Base-by-base conservation (phyloP, 768 basidiomycete species). In the Boletus fagicola region DNA sequence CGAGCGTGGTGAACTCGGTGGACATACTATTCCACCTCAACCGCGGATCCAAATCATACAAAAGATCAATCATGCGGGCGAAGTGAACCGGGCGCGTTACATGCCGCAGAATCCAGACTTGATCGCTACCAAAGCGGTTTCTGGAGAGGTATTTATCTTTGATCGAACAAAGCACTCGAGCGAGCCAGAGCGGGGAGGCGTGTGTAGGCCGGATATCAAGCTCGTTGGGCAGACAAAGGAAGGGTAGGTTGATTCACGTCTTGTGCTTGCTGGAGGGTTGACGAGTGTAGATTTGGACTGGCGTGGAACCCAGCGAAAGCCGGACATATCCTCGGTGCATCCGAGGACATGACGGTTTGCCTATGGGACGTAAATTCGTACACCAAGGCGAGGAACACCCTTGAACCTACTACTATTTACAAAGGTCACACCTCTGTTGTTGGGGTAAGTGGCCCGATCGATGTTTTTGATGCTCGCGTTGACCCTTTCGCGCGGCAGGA, bases 71-170 rank as follows among this genome's bases (percentile, higher is more conserved):
- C 97, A 99, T 72, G 81, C 82, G 5, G 92, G 94, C 42, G 97
- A 99, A 71, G 92, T 98, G 68, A 99, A 99, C 74, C 80, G 94
- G 44, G 97, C 97, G 58, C 86, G 97, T 51, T 99, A 98, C 73
- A 98, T 98, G 95, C 97, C 97, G 7, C 96, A 98, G 74, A 99
- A 98, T 68, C 92, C 94, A 2, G 92, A 98, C 75, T 74, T 99
- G 63, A 90, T 99, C 62, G 97, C 97, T 15, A 98, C 96, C 12
- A 98, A 98, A 73, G 81, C 94, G 22, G 83, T 94, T 9, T 85
- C 83, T 7, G 97, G 96, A 15, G 92, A 97, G 61, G 92, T 98
- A 3, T 77, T 89, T 56, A 76, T 99, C n/a, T 99, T 98, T 74
- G 97, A 99, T 74, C 78, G 97, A 57, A 98, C 97, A 36, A 98